phyloP scores from a whole-genome alignment of 2,329 filamentous ascomycete genomes.

The Rutstroemia sp. region DNA sequence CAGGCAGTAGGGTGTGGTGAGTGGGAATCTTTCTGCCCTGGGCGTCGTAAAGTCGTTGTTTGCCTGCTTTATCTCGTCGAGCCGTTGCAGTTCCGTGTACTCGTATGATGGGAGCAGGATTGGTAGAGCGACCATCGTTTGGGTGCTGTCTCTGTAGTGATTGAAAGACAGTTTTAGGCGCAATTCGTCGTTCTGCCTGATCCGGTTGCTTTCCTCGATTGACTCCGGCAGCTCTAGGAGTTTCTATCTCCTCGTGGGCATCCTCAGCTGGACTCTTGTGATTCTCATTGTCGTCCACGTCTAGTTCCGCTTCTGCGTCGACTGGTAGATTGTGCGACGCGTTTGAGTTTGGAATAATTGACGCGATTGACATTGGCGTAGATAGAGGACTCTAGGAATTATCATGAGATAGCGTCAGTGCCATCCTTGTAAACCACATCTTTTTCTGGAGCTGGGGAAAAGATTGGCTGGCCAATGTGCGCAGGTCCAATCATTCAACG shows the following conservation, averaged over 20 bases:
- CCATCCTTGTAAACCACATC: neutral
- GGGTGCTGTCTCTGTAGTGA: neutral
- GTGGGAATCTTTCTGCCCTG: neutral
- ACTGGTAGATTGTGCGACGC: neutral
- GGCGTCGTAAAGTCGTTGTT: neutral
- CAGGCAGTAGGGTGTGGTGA: neutral
- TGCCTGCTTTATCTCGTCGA: too few relatives aligned
- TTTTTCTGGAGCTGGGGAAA: neutral
- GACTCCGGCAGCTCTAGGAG: neutral
- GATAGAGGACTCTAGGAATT: neutral
- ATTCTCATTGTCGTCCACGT: neutral
- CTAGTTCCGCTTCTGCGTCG: neutral
- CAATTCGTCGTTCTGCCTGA: neutral
- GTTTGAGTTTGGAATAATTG: neutral
- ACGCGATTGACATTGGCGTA: neutral
- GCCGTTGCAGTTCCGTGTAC: neutral
- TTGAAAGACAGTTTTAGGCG: neutral
- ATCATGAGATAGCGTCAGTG: constrained; percentile 3
- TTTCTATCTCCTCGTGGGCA: neutral
- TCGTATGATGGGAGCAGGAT: neutral
- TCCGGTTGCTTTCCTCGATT: neutral
- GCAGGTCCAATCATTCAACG: too few relatives aligned
- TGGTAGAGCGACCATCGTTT: neutral
- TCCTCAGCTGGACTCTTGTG: neutral
- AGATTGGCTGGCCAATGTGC: too few relatives aligned